A percentile compares a stretch with the other conserved stretches of the same genome.
Conservation (phyloP, 331 rosid species). For the Malus hybrid region DNA sequence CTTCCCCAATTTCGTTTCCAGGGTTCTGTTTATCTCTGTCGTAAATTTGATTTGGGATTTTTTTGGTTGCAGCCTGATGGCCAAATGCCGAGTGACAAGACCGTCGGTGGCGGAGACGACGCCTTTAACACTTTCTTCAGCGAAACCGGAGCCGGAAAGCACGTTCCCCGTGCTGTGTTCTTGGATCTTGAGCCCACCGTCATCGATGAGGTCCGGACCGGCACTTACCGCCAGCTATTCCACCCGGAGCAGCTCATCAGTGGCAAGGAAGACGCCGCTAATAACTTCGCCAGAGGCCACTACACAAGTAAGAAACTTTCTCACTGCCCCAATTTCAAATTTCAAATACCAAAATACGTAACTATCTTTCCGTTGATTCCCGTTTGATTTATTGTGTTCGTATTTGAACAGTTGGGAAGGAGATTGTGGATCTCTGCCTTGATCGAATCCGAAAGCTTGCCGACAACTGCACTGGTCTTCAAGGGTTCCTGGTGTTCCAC, state of each 20-base stretch:
- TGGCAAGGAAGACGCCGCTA: conserved; percentile 44
- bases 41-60: too few relatives aligned
- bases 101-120: conserved; percentile 43
- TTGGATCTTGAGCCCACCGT: conserved; percentile 38
- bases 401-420: conserved; percentile 28
- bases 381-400: neutral
- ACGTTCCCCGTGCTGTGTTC: conserved; percentile 35
- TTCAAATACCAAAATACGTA: neutral
- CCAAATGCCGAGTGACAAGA: conserved; percentile 39
- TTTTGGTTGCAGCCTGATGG: conserved; percentile 28
- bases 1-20: neutral
- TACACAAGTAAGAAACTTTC: conserved; percentile 21
- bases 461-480: conserved; percentile 43
- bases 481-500: conserved; percentile 39
- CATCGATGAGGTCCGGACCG: conserved; percentile 40
- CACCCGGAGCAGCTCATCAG: conserved; percentile 45
- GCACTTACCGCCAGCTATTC: conserved; percentile 36
- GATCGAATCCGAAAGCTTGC: conserved; percentile 41
- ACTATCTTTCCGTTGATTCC: neutral
- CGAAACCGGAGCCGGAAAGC: conserved; percentile 42
- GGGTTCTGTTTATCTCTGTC: neutral
- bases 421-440: conserved; percentile 39
- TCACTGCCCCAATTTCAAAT: neutral
- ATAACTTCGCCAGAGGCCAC: conserved; percentile 46
- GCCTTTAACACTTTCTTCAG: conserved; percentile 45